Conservation (phyloP, 768 basidiomycete species). For the Pleurotus pulmonarius region DNA sequence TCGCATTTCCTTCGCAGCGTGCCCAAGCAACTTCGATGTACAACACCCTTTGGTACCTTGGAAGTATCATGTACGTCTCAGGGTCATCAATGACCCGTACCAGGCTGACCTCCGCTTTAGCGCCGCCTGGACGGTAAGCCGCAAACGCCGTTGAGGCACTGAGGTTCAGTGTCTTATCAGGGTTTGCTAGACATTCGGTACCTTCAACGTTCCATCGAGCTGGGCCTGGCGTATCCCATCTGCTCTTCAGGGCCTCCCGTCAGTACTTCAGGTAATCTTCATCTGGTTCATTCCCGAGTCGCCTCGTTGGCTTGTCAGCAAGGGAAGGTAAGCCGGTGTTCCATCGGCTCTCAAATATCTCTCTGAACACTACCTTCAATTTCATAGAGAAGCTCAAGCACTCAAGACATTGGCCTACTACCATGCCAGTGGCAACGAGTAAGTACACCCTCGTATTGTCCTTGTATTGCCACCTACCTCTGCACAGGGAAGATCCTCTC, state of each 20-base stretch:
- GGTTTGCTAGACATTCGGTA: slow-evolving; percentile 42
- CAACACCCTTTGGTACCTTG: slow-evolving; percentile 74
- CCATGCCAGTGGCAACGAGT: slow-evolving; percentile 49
- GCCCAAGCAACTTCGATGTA: slow-evolving; percentile 66
- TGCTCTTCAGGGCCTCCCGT: slow-evolving; percentile 29
- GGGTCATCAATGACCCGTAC: too few relatives aligned
- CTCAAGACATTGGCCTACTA: slow-evolving; percentile 47
- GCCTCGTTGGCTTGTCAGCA: slow-evolving; percentile 23
- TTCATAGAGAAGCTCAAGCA: slow-evolving; percentile 43
- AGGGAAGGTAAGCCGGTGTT: slow-evolving; percentile 31
- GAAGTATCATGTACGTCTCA: slow-evolving; percentile 56
- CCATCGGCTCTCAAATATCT: background rate
- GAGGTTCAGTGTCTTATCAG: too few relatives aligned
- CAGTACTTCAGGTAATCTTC: slow-evolving; percentile 29
- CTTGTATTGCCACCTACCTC: background rate
- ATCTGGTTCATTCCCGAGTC: slow-evolving; percentile 40
- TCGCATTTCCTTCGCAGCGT: slow-evolving; percentile 72
- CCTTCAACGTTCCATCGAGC: slow-evolving; percentile 40
- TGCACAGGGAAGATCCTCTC: slow-evolving; percentile 43
- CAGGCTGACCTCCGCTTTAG: slow-evolving; percentile 21
- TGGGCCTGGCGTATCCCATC: slow-evolving; percentile 39
- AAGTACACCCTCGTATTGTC: background rate
- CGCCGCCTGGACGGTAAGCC: slow-evolving; percentile 54
- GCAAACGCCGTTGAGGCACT: too few relatives aligned
- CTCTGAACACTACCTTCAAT: background rate